Base-by-base conservation (phyloP, 116 monocot species). In the Posidonia oceanica region DNA sequence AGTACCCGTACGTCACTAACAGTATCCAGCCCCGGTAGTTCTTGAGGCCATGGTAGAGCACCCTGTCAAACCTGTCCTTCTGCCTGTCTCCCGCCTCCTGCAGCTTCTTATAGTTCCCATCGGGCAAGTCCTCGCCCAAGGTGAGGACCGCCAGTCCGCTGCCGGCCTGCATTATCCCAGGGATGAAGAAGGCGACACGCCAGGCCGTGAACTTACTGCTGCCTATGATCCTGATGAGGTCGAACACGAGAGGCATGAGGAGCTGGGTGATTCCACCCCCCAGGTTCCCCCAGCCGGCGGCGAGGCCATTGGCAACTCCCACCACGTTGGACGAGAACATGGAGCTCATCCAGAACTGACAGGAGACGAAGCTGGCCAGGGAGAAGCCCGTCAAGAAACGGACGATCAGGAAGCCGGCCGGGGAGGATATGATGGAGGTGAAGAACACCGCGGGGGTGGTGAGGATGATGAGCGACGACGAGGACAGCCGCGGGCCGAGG, bases 301-400 rank as follows among this genome's bases (percentile, higher is more conserved):
- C 82, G 52, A 91, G 18, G 4, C 91, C 91, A 60, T 95, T 95
- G 69, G 94, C 94, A 3, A 72, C 13, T 11, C 88, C 94, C 5
- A 95, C 94, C 69, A 76, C 86, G 7, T 79, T 69, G 0, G 88
- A 14, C 18, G 91, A 84, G 83, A 95, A 95, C 86, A 95, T 88
- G 76, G 94, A 91, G 80, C 94, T 95, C 94, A 95, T 95, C 94
- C 94, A 95, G 78, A 78, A 95, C 71, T 95, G 94, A 37, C 76
- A 73, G 42, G 94, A 90, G 53, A 94, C 91, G 76, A 94, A 94
- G 22, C 90, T 76, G 29, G 94, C 94, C 17, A 94, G 80, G 48
- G 90, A 85, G 78, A 94, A 87, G 36, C 94, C 94, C 13, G 91
- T 91, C 78, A 90, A 82, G 88, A 94, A 94, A 52, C 94, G 85